A percentile compares a stretch with the other conserved stretches of the same genome.
phyloP scores from a whole-genome alignment of 495 filamentous ascomycete genomes.

The Penicillium paradoxum region DNA sequence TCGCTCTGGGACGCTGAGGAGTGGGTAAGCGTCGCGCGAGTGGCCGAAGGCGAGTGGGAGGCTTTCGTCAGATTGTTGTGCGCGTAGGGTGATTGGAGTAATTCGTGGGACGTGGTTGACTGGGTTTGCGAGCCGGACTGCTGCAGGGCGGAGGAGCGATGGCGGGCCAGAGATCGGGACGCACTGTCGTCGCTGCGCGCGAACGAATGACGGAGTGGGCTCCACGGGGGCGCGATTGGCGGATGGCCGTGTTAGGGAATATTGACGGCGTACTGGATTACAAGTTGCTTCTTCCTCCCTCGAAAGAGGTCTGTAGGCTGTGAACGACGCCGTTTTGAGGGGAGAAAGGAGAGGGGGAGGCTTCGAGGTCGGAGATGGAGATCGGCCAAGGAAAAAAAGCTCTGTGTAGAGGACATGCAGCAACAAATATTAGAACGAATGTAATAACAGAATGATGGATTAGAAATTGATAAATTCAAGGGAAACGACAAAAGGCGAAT shows the following conservation, averaged over 20 bases:
- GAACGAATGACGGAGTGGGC: slow-evolving; percentile 24
- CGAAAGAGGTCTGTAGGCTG: slow-evolving; percentile 23
- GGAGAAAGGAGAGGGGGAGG: slow-evolving; percentile 8
- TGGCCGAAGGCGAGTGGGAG: slow-evolving; percentile 25
- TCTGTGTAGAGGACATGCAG: slow-evolving; percentile 1
- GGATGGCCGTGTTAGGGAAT: slow-evolving; percentile 8
- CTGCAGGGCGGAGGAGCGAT: slow-evolving; percentile 33
- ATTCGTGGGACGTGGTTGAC: slow-evolving; percentile 48
- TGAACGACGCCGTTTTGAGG: slow-evolving; percentile 37
- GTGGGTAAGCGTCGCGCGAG: slow-evolving; percentile 57
- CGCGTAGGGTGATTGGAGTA: slow-evolving; percentile 34
- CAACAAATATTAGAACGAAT: slow-evolving; percentile 1
- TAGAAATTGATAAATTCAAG: background rate
- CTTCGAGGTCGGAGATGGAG: slow-evolving; percentile 10
- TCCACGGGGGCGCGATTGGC: slow-evolving; percentile 20
- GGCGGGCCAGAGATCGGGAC: slow-evolving; percentile 23
- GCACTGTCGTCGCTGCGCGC: slow-evolving; percentile 26
- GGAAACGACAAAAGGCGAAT: slow-evolving; percentile 1
- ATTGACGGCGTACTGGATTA: slow-evolving; percentile 14
- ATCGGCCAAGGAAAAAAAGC: slow-evolving; percentile 13
- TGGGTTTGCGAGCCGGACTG: slow-evolving; percentile 43
- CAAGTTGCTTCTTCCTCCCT: slow-evolving; percentile 29
- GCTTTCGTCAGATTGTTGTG: slow-evolving; percentile 36
- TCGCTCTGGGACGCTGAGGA: slow-evolving; percentile 64
- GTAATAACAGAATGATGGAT: background rate